phyloP scores from a whole-genome alignment of 164 flowering plant genomes.

The Umbilicus rupestris region DNA sequence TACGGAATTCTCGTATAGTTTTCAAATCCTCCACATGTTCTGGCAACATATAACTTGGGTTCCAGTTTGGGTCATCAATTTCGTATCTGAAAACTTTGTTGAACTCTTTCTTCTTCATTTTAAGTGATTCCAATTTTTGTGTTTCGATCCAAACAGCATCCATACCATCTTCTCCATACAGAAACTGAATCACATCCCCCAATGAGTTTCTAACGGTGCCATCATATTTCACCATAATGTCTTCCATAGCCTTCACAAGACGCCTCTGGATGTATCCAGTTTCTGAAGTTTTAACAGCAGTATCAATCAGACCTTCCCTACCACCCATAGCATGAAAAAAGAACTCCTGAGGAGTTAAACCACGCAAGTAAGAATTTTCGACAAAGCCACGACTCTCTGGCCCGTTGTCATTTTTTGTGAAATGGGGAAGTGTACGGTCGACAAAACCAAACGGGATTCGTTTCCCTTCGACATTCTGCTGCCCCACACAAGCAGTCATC shows the following conservation, averaged over 20 bases:
- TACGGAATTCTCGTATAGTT: slow-evolving; percentile 73
- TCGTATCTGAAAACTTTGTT: slow-evolving; percentile 63
- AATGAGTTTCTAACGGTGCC: slow-evolving; percentile 93
- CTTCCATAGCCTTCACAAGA: slow-evolving; percentile 98
- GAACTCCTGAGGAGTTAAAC: slow-evolving; percentile 96
- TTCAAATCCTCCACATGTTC: slow-evolving; percentile 86
- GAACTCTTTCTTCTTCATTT: slow-evolving; percentile 74
- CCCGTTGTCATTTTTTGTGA: slow-evolving; percentile 91
- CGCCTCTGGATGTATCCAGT: slow-evolving; percentile 98
- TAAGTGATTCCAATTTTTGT: slow-evolving; percentile 83
- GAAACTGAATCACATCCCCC: slow-evolving; percentile 96
- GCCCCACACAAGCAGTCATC: slow-evolving; percentile 99
- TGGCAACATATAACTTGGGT: slow-evolving; percentile 69
- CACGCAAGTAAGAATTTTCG: slow-evolving; percentile 93
- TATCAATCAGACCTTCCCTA: slow-evolving; percentile 98
- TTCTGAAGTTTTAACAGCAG: slow-evolving; percentile 98
- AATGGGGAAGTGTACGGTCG: slow-evolving; percentile 89
- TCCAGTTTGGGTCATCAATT: slow-evolving; percentile 74
- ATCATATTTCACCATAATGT: slow-evolving; percentile 99
- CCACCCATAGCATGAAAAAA: slow-evolving; percentile 99
- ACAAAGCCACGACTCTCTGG: slow-evolving; percentile 99
- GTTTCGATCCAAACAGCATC: slow-evolving; percentile 98
- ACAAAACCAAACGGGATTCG: slow-evolving; percentile 91
- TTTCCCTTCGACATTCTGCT: slow-evolving; percentile 98
- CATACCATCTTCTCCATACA: slow-evolving; percentile 99